A percentile compares a stretch with the other conserved stretches of the same genome.
Conservation (phyloP, 306 rosid species). For the Dryas drummondii region DNA sequence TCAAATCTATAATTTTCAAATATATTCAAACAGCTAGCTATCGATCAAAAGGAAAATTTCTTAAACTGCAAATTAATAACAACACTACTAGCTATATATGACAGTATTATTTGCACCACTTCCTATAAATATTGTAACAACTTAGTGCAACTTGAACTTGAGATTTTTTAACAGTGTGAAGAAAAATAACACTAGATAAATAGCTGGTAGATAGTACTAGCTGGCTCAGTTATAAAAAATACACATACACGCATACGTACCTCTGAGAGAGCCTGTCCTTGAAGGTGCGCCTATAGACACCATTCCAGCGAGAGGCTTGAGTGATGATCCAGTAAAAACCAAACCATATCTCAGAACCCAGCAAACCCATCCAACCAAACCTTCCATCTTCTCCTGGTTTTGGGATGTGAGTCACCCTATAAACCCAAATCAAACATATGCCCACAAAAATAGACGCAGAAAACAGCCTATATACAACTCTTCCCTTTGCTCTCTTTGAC, state of each 20-base stretch:
- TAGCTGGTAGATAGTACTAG: too few relatives aligned
- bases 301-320: constrained; percentile 65
- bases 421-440: constrained; percentile 49
- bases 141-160: too few relatives aligned
- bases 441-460: constrained; percentile 43
- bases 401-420: constrained; percentile 41
- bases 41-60: too few relatives aligned
- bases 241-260: constrained; percentile 18
- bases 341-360: constrained; percentile 66
- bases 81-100: too few relatives aligned
- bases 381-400: constrained; percentile 25
- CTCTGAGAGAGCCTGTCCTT: constrained; percentile 54
- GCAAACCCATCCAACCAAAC: constrained; percentile 55
- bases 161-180: too few relatives aligned
- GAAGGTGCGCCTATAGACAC: constrained; percentile 46
- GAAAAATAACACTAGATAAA: too few relatives aligned
- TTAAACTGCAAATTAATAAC: too few relatives aligned
- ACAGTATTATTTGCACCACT: too few relatives aligned
- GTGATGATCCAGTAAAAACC: constrained; percentile 67
- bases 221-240: neutral
- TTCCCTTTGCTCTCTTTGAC: constrained; percentile 40
- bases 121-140: too few relatives aligned
- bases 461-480: constrained; percentile 31
- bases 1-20: constrained; percentile 34
- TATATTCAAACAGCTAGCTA: too few relatives aligned